Base-by-base conservation (phyloP, 805 yeast species). In the Cyberlindnera mississippiensis region DNA sequence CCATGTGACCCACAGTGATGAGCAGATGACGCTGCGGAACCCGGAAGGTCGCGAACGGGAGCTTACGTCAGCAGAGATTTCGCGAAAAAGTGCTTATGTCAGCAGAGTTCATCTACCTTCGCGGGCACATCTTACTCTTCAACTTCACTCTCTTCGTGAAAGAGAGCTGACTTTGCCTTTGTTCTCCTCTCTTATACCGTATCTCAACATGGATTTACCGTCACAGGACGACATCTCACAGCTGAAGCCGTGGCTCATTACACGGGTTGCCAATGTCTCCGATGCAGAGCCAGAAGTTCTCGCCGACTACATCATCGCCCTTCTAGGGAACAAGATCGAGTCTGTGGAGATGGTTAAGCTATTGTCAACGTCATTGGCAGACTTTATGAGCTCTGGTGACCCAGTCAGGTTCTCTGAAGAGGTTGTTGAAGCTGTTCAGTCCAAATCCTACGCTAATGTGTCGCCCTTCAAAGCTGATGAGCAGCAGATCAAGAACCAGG, bases 201-300 rank as follows among this genome's bases (percentile, higher is more conserved):
- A n/a, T n/a, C n/a, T n/a, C n/a, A n/a, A n/a, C 24, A 27, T 27
- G 29, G 14, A 11, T 6, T 8, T 6, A 12, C 10, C 50, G 8
- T 17, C 45, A 4, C 46, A 45, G 8, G 49, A 37, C 12, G 54
- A 49, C 6, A 19, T 38, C 7, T 35, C 39, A 4, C 28, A 30
- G n/a, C 26, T 61, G 18, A 60, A 53, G 41, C 51, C 51, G 2
- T 63, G 66, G 66, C 41, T 64, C n/a, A 37, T 52, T 19, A 37
- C 40, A 18, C 50, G 54, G 20, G 46, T 57, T 3, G 41, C 43
- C 13, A 39, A 37, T 10, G 38, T 58, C 2, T 51, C 63, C 0
- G 76, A 71, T 17, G 70, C 71, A 3, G 75, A 70, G 33, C 56
- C 69, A 4, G 64, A 61, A 11, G 71, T 69, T 19, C 51, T 73